These are phyloP conservation scores for Anthracocystis panici-leucophaei DNA, from an alignment of 1,284 basidiomycete genomes.

Conservation along the genomic window DNA sequence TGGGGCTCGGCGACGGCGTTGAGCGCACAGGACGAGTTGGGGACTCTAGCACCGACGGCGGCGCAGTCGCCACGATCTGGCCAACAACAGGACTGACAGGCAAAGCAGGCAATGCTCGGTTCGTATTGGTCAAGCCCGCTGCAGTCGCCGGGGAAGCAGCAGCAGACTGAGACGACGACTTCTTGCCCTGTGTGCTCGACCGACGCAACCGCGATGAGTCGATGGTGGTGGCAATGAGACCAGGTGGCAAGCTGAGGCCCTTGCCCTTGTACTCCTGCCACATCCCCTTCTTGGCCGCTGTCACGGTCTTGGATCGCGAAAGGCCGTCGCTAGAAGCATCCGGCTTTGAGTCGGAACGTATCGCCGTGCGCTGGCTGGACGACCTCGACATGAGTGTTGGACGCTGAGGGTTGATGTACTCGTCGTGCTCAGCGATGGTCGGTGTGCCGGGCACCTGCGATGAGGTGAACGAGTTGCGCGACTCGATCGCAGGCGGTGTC, in stretches of 20 bases:
- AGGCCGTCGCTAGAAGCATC: conserved; percentile 17
- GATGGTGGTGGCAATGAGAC: conserved; percentile 57
- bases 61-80: conserved; percentile 18
- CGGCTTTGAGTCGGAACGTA: conserved; percentile 13
- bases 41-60: conserved; percentile 22
- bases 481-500: conserved; percentile 59
- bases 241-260: conserved; percentile 56
- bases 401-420: conserved; percentile 19
- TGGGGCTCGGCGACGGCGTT: conserved; percentile 18
- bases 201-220: conserved; percentile 46
- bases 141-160: neutral
- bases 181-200: conserved; percentile 29
- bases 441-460: conserved; percentile 41
- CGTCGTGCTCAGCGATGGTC: conserved; percentile 36
- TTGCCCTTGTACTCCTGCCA: conserved; percentile 57
- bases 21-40: conserved; percentile 22
- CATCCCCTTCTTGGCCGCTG: conserved; percentile 31
- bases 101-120: conserved; percentile 4
- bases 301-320: conserved; percentile 39
- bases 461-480: conserved; percentile 36
- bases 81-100: conserved; percentile 15
- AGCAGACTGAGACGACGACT: conserved; percentile 14
- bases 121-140: neutral
- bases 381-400: conserved; percentile 45
- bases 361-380: conserved; percentile 46